phyloP scores from a whole-genome alignment of 23 red algal genomes.

The Gracilaria domingensis region DNA sequence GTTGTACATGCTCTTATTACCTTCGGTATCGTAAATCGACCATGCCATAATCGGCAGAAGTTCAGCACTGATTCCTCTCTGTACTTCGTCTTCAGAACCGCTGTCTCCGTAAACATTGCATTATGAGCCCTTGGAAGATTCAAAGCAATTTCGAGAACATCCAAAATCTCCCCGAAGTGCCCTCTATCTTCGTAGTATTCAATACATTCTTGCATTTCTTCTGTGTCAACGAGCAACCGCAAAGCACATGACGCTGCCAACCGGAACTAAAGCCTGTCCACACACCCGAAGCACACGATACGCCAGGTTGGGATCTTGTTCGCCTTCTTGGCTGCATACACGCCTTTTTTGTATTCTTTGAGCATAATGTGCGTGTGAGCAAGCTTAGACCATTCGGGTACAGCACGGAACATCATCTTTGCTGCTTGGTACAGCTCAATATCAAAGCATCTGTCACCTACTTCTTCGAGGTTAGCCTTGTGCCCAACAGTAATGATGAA shows the following conservation, averaged over 20 bases:
- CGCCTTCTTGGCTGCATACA: conserved; percentile 93
- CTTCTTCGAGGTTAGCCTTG: conserved; percentile 90
- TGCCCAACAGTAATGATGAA: conserved; percentile 78
- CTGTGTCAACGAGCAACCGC: conserved; percentile 89
- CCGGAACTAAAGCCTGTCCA: conserved; percentile 86
- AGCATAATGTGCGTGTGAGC: conserved; percentile 84
- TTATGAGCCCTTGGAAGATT: conserved; percentile 79
- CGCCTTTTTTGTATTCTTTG: conserved; percentile 84
- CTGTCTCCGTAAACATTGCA: conserved; percentile 93
- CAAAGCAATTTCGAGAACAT: conserved; percentile 82
- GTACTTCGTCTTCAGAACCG: conserved; percentile 89
- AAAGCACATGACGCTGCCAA: conserved; percentile 67
- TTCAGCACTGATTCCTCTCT: conserved; percentile 83
- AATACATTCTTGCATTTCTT: conserved; percentile 90
- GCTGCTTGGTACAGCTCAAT: conserved; percentile 83
- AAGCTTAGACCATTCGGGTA: conserved; percentile 75
- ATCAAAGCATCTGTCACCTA: conserved; percentile 93
- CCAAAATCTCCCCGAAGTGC: conserved; percentile 85
- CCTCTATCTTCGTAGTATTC: conserved; percentile 91
- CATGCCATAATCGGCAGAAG: conserved; percentile 86
- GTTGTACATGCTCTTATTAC: conserved; percentile 80
- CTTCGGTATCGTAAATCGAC: conserved; percentile 75
- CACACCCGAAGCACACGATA: conserved; percentile 93
- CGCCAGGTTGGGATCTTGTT: conserved; percentile 91
- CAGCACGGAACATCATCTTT: conserved; percentile 85